Base-by-base conservation (phyloP, 2,329 filamentous ascomycete genomes). In the Monosporascus sp. region DNA sequence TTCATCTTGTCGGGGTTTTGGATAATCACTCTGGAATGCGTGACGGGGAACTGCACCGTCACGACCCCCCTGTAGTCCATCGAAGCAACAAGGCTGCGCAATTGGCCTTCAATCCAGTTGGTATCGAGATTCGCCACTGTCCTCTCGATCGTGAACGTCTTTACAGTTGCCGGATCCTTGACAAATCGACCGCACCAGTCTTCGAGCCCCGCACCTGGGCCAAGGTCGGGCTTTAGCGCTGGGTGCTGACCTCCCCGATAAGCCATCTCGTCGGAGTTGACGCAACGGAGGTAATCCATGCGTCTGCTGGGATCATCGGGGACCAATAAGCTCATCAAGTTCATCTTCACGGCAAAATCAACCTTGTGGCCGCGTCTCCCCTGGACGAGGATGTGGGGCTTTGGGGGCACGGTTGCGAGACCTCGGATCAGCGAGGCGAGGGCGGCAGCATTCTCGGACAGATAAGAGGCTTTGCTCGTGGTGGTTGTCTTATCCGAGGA, bases 341-440 rank as follows among this genome's bases (percentile, higher is more conserved):
- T 83, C 43, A 82, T 67, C 60, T 74, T 77, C 54, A 83, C 65
- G 53, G 76, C 72, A 58, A 84, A 83, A 63, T 82, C 79, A 35
- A 77, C 60, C 56, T 62, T 68, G 53, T 67, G 64, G n/a, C 70
- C 68, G 31, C 74, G 72, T 35, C 67, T 74, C 45, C 80, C 80
- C 3, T 68, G 68, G 50, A 83, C 73, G 51, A 75, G 71, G 22
- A 83, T 72, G 56, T 77, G 72, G 0, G 77, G 79, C 61, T 83
- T 83, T 7, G 80, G 80, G 20, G 80, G 80, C 0, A 83, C 69
- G 1, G 74, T 74, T 15, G 78, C 74, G 52, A 81, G 75, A 35
- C 68, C 63, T 37, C 76, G 74, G 26, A 83, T 62, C 22, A 82
- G 68, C 4, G 73, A 65, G 5, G 73, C 67, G 37, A 84, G 69